Conservation (phyloP, 2,329 filamentous ascomycete genomes). For the Eutypa lata region DNA sequence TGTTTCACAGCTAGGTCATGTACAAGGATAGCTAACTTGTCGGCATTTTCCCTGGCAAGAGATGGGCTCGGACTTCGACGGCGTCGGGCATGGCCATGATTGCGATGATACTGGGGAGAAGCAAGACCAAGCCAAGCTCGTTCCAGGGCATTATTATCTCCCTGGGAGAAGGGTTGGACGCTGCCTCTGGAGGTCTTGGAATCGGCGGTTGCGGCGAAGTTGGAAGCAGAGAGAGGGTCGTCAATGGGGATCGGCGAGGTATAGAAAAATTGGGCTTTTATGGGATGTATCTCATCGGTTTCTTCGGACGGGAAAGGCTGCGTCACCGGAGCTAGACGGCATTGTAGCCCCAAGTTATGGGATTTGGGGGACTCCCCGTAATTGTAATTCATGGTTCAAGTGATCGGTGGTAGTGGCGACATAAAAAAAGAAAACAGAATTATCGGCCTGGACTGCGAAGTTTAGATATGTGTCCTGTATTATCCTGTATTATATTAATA, state of each 20-base stretch:
- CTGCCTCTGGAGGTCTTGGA: conserved; percentile 53
- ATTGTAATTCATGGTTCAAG: conserved; percentile 11
- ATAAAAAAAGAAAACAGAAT: not conserved
- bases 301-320: conserved; percentile 32
- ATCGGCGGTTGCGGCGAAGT: conserved; percentile 49
- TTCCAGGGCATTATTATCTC: conserved; percentile 78
- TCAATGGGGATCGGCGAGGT: conserved; percentile 79
- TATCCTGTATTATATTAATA: no score
- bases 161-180: conserved; percentile 73
- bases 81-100: conserved; percentile 40
- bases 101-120: conserved; percentile 43
- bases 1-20: conserved; percentile 44
- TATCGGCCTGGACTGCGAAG: no score
- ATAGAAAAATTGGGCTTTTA: conserved; percentile 80
- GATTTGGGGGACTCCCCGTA: conserved; percentile 18
- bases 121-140: conserved; percentile 68
- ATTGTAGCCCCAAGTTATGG: conserved; percentile 61
- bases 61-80: conserved; percentile 30
- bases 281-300: conserved; percentile 51
- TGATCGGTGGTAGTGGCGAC: not conserved
- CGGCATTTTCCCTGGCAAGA: conserved; percentile 31
- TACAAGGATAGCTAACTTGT: conserved; percentile 38
- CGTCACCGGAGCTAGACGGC: conserved; percentile 50
- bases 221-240: conserved; percentile 72
- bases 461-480: no score